Conservation (phyloP, 2,329 filamentous ascomycete genomes). For the Cladosporium halotolerans region DNA sequence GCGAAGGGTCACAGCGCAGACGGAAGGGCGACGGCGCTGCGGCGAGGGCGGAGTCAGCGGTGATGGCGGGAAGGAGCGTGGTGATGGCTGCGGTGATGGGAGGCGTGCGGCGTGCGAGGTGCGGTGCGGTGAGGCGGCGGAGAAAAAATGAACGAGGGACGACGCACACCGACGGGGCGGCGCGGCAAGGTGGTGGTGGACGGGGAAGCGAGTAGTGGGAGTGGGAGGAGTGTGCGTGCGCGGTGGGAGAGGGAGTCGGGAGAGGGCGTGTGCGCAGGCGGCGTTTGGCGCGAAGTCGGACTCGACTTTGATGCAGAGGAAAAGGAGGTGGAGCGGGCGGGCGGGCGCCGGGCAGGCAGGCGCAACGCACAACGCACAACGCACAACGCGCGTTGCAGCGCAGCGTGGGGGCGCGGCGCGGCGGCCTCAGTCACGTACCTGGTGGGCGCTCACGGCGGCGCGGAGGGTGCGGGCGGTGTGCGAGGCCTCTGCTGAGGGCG, state of each 20-base stretch:
- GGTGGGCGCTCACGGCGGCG: too few species aligned
- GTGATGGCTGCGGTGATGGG: background rate
- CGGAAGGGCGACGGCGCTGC: constrained; percentile 11
- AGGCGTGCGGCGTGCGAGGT: background rate
- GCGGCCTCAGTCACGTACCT: constrained; percentile 1
- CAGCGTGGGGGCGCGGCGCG: background rate
- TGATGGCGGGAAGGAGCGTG: constrained; percentile 7
- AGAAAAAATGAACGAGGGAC: background rate
- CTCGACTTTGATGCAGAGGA: constrained; percentile 7
- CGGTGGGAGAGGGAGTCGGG: background rate
- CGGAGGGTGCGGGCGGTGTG: background rate
- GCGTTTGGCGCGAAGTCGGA: constrained; percentile 5
- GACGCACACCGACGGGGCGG: background rate
- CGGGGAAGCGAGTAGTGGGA: background rate
- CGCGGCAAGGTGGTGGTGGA: background rate
- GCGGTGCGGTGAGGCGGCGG: constrained; percentile 1
- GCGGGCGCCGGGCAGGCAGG: background rate
- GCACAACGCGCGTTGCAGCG: background rate
- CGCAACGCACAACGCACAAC: background rate
- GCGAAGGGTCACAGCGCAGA: constrained; percentile 20
- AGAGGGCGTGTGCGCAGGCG: background rate
- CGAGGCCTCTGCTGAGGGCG: background rate
- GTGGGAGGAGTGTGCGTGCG: background rate
- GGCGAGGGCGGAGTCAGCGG: constrained; percentile 7
- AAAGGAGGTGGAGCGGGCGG: constrained; percentile 5